phyloP scores from a whole-genome alignment of 257 asterid genomes.

The Penstemon davidsonii region DNA sequence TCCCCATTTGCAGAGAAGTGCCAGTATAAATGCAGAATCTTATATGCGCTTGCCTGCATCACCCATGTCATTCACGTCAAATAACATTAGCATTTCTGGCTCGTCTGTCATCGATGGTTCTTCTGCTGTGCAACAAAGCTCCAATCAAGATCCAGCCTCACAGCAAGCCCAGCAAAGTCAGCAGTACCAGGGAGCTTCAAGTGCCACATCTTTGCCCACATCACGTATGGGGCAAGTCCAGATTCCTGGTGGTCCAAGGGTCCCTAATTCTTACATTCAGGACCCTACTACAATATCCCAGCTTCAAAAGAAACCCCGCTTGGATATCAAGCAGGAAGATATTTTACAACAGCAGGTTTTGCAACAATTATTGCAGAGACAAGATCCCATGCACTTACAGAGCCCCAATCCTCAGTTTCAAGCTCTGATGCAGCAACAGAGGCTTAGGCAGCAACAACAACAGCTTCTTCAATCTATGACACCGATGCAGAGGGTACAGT shows the following conservation, averaged over 20 bases:
- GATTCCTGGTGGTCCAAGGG: conserved; percentile 56
- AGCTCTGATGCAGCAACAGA: conserved; percentile 81
- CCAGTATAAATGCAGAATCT: conserved; percentile 83
- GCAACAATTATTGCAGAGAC: conserved; percentile 74
- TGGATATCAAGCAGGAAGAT: conserved; percentile 93
- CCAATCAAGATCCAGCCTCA: conserved; percentile 66
- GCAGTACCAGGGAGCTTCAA: conserved; percentile 77
- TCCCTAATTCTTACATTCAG: conserved; percentile 61
- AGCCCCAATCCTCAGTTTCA: conserved; percentile 76
- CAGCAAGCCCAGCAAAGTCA: conserved; percentile 60
- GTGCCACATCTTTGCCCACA: conserved; percentile 76
- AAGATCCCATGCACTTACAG: conserved; percentile 69
- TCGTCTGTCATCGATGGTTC: conserved; percentile 84
- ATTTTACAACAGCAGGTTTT: conserved; percentile 77
- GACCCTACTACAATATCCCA: conserved; percentile 66
- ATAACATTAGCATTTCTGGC: conserved; percentile 83
- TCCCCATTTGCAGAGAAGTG: conserved; percentile 88
- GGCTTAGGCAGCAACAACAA: conserved; percentile 72
- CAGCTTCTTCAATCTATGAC: conserved; percentile 81
- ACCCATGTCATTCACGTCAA: conserved; percentile 93
- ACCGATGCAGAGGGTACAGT: conserved; percentile 76
- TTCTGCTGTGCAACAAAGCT: conserved; percentile 66
- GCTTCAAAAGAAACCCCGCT: conserved; percentile 85
- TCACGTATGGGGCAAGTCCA: conserved; percentile 69
- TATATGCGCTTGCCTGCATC: conserved; percentile 96